Evolutionary conservation across 2,329 filamentous ascomycete genomes (phyloP).

Genomic region (Cephalotrichum gorgonifer): DNA sequence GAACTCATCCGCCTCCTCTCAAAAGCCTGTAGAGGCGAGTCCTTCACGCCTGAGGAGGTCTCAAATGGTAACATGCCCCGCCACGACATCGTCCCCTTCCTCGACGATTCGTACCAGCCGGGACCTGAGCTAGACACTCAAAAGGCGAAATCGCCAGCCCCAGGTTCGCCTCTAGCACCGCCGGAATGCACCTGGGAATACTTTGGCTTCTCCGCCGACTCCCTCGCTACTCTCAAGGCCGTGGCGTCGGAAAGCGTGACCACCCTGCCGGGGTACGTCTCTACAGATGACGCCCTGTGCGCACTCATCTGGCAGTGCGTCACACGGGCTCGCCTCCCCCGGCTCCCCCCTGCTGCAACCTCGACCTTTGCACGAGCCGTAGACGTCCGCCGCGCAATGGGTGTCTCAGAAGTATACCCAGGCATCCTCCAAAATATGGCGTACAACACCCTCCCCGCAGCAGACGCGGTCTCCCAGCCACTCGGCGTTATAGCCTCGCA

Average conservation of each 20-base stretch:
- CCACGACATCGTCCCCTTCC: constrained; percentile 23
- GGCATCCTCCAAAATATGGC: constrained; percentile 37
- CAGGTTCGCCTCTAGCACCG: neutral
- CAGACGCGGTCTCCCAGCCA: constrained; percentile 16
- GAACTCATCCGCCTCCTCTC: constrained; percentile 34
- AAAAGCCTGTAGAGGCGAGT: constrained; percentile 34
- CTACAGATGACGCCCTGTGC: constrained; percentile 42
- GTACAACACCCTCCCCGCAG: constrained; percentile 21
- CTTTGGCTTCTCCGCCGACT: constrained; percentile 28
- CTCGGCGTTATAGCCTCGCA: constrained; percentile 24
- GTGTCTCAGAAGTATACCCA: constrained; percentile 31
- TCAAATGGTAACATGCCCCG: constrained; percentile 28
- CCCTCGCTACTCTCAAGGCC: constrained; percentile 29
- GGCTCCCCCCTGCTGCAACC: constrained; percentile 13
- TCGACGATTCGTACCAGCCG: constrained; percentile 17
- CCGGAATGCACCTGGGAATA: constrained; percentile 29
- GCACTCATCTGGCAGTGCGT: constrained; percentile 40
- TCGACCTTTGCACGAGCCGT: constrained; percentile 35
- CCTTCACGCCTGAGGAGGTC: constrained; percentile 33
- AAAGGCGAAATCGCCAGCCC: constrained; percentile 13
- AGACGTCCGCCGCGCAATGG: constrained; percentile 31
- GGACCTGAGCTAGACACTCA: constrained; percentile 24
- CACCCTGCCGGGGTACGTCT: constrained; percentile 23
- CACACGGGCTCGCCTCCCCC: constrained; percentile 25
- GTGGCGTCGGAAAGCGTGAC: constrained; percentile 17